Conservation (phyloP, 495 filamentous ascomycete species). For the Sporormia fimetaria region DNA sequence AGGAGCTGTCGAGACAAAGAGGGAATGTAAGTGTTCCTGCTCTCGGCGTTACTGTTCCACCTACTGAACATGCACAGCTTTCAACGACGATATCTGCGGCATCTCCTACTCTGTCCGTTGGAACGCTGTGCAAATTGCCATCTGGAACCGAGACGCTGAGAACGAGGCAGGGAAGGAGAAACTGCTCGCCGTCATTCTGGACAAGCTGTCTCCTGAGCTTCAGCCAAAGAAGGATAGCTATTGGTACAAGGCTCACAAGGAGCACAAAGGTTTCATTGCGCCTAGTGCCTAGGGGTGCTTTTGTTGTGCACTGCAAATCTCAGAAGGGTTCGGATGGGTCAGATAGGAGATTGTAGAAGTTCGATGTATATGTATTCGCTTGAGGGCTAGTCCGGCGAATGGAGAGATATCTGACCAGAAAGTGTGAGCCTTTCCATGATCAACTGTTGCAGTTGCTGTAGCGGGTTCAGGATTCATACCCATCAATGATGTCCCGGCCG, state of each 20-base stretch:
- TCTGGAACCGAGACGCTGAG: slow-evolving; percentile 74
- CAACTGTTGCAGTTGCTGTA: no score
- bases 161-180: slow-evolving; percentile 61
- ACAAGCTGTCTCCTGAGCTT: slow-evolving; percentile 54
- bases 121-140: slow-evolving; percentile 64
- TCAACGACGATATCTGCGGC: slow-evolving; percentile 66
- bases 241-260: slow-evolving; percentile 50
- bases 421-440: no score
- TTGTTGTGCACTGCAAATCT: no score
- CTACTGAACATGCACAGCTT: slow-evolving; percentile 32
- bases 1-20: slow-evolving; percentile 50
- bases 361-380: no score
- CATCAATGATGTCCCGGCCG: no score
- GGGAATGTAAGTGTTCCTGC: slow-evolving; percentile 38
- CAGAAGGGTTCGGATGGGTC: no score
- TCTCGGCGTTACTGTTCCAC: background rate
- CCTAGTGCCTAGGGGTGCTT: no score
- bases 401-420: no score
- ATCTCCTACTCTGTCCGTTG: slow-evolving; percentile 62
- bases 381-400: no score
- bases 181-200: slow-evolving; percentile 56
- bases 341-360: no score
- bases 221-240: slow-evolving; percentile 62
- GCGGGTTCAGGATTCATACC: no score
- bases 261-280: slow-evolving; percentile 43